Evolutionary conservation across 2,329 filamentous ascomycete genomes (phyloP), one percentile per base, ranked within the genome.

Genomic region (Xylaria digitata): DNA sequence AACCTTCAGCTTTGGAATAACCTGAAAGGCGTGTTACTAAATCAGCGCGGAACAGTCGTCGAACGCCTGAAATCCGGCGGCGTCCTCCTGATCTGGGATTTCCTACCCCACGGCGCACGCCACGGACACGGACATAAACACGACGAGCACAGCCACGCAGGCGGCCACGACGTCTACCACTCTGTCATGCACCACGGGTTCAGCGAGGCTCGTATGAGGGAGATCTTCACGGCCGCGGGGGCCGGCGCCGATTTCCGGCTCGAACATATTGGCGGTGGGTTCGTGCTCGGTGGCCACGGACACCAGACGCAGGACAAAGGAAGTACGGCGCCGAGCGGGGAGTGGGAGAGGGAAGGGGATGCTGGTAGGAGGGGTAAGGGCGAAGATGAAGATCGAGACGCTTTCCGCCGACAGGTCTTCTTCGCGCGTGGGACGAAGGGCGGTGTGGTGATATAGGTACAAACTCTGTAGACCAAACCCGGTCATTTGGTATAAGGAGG

Each of bases 141-240:
- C 53, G 45, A 63, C 13, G 43, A 9, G 8, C 63, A 66, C 37
- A 45, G 32, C 8, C 49, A 61, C 8, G 48, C 45, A 2, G 85
- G 19, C n/a, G 11, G 19, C 32, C 56, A 56, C 23, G 37, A 69
- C 3, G 73, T 75, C 4, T 65, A 75, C 3, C 78, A 84, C 42
- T 90, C 88, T 0, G 84, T 94, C 21, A 85, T 85, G 37, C 89
- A 90, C 60, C 83, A 88, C 68, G 90, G 91, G 0, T 94, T 94
- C 77, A 84, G 82, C 1, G 80, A 87, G 75, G 83, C 85, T 11
- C 81, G 86, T 32, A 86, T 93, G 58, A 83, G 81, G 72, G 77
- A 79, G 23, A 84, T 92, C 70, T 93, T 92, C 73, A 82, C 84
- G 63, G 80, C 81, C n/a, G 91, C 90, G 0, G 90, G 91, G 0